Evolutionary conservation across 306 rosid species (phyloP), one percentile per base, ranked within the genome.

Genomic region (Crotalaria pallida): DNA sequence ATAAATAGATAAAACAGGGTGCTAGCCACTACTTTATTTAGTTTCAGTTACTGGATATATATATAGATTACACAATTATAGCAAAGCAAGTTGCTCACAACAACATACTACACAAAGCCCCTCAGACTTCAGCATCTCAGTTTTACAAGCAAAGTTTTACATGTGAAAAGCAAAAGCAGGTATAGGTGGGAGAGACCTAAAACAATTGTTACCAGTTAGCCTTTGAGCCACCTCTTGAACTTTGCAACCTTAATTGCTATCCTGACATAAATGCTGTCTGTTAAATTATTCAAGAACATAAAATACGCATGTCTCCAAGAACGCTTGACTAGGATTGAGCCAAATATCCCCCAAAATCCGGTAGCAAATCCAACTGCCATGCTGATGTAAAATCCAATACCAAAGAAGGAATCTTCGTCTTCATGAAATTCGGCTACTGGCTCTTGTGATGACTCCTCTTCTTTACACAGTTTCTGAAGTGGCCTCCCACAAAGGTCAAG

Each of bases 401-500:
- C 8, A 11, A 72, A 27, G 6, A 19, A 6, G 3, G 15, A 34
- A 31, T 47, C 26, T 10, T 31, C 68, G 21, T 58, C 38, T 18
- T 58, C 16, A 29, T 17, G 48, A 10, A 24, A 10, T 4, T 21
- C 29, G 31, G 0, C 21, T 5, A 13, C 1, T 13, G n/a, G 8
- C 7, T 18, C 33, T 47, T 58, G 76, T 19, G 24, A 5, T 18
- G 47, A 24, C 3, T 33, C 5, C 5, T 59, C 68, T 6, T 58
- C 27, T 9, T n/a, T 3, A 21, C 77, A 72, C 47, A 2, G 0
- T 48, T 59, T 72, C 10, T 47, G 55, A 23, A 73, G 64, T 33
- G 78, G 78, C 1, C 4, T 12, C 6, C 78, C 78, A 12, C 78
- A 73, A 1, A 62, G 71, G 36, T 40, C 71, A 34, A 16, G 45